Percentiles rank a stretch among this genome's conserved stretches.
Conservation (phyloP, 140 eudicot genomes). For the Stevia rebaudiana region DNA sequence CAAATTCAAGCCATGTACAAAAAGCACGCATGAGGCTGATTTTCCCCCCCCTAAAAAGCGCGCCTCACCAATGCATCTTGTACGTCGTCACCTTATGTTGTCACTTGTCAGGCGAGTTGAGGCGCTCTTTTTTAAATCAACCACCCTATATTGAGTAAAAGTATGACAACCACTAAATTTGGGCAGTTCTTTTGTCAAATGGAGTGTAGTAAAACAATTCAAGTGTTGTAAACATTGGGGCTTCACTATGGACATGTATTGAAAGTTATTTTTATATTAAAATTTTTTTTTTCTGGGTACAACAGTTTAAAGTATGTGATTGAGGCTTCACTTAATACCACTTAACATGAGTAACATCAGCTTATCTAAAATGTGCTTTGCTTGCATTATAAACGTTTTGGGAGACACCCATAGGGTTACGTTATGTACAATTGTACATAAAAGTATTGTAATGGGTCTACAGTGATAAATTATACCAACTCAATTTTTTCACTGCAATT, state of each 20-base stretch:
- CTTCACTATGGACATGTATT: background rate
- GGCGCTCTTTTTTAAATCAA: too few relatives aligned
- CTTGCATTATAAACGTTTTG: background rate
- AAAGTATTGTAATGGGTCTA: background rate
- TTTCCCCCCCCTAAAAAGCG: too few relatives aligned
- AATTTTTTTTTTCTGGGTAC: background rate
- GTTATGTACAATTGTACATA: too few relatives aligned
- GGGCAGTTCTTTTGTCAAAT: background rate
- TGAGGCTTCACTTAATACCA: background rate
- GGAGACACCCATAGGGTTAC: background rate
- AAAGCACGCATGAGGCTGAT: too few relatives aligned
- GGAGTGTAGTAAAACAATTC: background rate
- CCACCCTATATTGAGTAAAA: background rate
- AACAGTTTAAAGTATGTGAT: background rate
- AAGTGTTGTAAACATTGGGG: background rate
- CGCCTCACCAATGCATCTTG: too few relatives aligned
- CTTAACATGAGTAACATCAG: background rate
- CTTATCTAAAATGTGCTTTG: background rate
- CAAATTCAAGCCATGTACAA: too few relatives aligned
- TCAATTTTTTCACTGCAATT: background rate
- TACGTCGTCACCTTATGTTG: too few relatives aligned
- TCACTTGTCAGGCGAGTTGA: too few relatives aligned
- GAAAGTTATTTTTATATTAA: background rate
- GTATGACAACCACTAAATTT: background rate
- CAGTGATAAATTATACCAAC: background rate